These are phyloP conservation scores for Psilocybe sp. DNA, from an alignment of 768 basidiomycete species.

Conservation along the genomic window DNA sequence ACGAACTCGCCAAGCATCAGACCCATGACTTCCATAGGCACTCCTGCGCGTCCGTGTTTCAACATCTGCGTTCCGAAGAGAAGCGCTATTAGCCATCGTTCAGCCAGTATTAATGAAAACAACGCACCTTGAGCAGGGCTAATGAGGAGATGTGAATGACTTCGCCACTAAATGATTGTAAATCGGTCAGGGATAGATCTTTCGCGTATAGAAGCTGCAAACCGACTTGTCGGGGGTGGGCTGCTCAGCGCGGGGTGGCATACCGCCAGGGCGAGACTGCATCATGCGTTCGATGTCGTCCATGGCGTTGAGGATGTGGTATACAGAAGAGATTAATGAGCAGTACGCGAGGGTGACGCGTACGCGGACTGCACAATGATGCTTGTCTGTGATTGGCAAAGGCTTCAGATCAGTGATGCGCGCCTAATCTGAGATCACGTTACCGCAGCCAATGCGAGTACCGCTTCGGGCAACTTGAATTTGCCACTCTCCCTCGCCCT, in stretches of 20 bases:
- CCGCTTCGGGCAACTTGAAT: too few species aligned
- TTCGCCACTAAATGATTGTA: slow-evolving; percentile 60
- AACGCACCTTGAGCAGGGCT: slow-evolving; percentile 89
- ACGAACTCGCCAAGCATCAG: slow-evolving; percentile 98
- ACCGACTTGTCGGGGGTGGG: slow-evolving; percentile 75
- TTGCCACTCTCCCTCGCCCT: too few species aligned
- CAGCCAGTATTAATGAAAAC: not conserved
- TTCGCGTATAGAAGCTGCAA: slow-evolving; percentile 2
- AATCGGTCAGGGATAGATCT: slow-evolving; percentile 4
- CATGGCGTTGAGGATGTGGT: slow-evolving; percentile 28
- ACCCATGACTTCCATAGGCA: slow-evolving; percentile 99
- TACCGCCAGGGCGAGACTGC: slow-evolving; percentile 40
- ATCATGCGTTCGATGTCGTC: slow-evolving; percentile 53
- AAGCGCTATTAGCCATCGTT: slow-evolving; percentile 9
- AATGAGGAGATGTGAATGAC: slow-evolving; percentile 97
- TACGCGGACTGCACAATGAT: slow-evolving; percentile 24
- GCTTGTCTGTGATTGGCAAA: slow-evolving; percentile 28
- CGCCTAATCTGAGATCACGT: too few species aligned
- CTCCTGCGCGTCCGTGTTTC: slow-evolving; percentile 97
- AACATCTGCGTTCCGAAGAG: slow-evolving; percentile 68
- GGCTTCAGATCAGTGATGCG: slow-evolving; percentile 9
- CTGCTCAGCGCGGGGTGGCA: slow-evolving; percentile 38
- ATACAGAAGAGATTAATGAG: slow-evolving; percentile 10
- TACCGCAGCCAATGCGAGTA: too few species aligned
- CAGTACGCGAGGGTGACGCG: slow-evolving; percentile 40